Conservation (phyloP, 148 eudicot genomes). For the Linanthus parryae region DNA sequence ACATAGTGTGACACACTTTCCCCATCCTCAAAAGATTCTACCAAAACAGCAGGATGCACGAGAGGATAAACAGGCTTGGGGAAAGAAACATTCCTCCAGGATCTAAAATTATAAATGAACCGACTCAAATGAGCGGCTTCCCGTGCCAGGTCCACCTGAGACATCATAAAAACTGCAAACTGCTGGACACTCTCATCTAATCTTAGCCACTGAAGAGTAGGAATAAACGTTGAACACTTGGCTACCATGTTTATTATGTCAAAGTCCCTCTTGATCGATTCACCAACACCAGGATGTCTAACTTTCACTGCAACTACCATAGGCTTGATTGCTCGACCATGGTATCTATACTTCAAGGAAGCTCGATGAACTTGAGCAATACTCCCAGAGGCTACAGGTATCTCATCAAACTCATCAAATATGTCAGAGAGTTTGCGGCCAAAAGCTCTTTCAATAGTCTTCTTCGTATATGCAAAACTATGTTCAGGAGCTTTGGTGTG, state of each 20-base stretch:
- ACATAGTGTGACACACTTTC: conserved; percentile 82
- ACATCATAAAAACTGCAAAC: conserved; percentile 94
- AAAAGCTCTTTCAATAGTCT: conserved; percentile 74
- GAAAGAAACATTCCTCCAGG: conserved; percentile 86
- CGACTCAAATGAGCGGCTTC: conserved; percentile 95
- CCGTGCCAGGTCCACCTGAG: conserved; percentile 90
- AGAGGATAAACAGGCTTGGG: conserved; percentile 95
- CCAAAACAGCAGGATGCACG: conserved; percentile 93
- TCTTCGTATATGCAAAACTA: conserved; percentile 79
- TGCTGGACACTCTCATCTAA: conserved; percentile 94
- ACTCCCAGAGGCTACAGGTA: conserved; percentile 92
- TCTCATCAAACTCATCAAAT: conserved; percentile 82
- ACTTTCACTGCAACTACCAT: conserved; percentile 87
- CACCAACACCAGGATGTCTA: conserved; percentile 94
- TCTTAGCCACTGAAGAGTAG: conserved; percentile 77
- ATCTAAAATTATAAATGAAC: conserved; percentile 80
- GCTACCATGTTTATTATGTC: conserved; percentile 72
- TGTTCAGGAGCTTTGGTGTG: conserved; percentile 96
- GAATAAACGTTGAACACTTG: conserved; percentile 56
- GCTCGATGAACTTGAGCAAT: conserved; percentile 96
- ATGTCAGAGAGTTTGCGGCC: conserved; percentile 78
- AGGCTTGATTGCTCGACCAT: conserved; percentile 56
- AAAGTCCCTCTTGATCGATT: conserved; percentile 80
- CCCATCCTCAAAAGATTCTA: conserved; percentile 88
- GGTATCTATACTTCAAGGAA: conserved; percentile 50